A percentile compares a stretch with the other conserved stretches of the same genome.
Conservation (phyloP, 2,329 filamentous ascomycete genomes). For the Lachnellula suecica region DNA sequence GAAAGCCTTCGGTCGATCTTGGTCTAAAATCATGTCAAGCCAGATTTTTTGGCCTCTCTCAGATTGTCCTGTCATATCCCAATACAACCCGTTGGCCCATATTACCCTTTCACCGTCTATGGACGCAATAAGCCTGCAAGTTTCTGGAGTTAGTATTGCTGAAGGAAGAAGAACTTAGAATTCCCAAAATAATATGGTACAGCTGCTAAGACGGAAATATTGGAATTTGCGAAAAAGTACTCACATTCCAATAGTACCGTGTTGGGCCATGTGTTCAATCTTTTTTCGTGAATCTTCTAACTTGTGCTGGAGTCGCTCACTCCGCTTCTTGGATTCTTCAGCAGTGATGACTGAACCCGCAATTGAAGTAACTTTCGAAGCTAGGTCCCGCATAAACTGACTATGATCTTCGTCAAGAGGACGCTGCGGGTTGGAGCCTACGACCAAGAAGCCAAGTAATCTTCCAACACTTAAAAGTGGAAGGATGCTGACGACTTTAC, state of each 20-base stretch:
- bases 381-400: conserved; percentile 26
- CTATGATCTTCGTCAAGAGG: conserved; percentile 25
- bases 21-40: conserved; percentile 22
- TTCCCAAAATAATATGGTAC: too few relatives aligned
- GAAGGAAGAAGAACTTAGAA: too few relatives aligned
- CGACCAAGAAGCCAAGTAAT: conserved; percentile 24
- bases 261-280: conserved; percentile 29
- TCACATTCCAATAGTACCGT: conserved; percentile 30
- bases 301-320: conserved; percentile 18
- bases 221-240: too few relatives aligned
- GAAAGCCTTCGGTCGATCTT: conserved; percentile 19
- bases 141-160: too few relatives aligned
- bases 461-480: conserved; percentile 19
- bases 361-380: conserved; percentile 23
- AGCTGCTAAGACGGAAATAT: conserved; percentile 25
- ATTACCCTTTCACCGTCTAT: neutral
- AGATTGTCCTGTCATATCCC: too few relatives aligned
- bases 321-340: conserved; percentile 22
- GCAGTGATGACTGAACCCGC: conserved; percentile 21
- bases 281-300: conserved; percentile 20
- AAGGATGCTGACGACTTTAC: conserved; percentile 22
- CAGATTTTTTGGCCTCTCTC: too few relatives aligned
- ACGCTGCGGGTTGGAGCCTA: conserved; percentile 28
- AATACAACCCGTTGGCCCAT: neutral
- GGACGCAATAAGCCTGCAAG: too few relatives aligned